Conservation (phyloP, 768 basidiomycete species). For the Leccinellum rugosiceps region DNA sequence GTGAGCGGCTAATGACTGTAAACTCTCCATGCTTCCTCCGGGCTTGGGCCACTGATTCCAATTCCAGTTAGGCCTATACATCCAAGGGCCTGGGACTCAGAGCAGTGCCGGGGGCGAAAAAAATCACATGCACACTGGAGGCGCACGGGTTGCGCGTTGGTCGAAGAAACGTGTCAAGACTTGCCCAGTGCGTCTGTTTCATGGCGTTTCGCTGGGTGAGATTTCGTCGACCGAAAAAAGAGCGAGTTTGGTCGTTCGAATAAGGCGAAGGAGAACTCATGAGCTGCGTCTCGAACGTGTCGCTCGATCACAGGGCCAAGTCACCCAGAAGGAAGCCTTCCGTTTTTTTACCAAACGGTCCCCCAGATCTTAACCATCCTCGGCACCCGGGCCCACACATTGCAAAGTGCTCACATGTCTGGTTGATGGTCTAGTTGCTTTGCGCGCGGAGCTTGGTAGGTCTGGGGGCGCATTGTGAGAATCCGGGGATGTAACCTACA, state of each 20-base stretch:
- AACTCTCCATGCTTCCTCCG: background rate
- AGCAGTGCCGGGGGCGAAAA: conserved; percentile 1
- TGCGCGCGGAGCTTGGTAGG: background rate
- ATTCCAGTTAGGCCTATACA: background rate
- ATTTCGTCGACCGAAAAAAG: background rate
- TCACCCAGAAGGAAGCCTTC: background rate
- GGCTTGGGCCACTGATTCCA: background rate
- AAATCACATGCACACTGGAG: conserved; percentile 3
- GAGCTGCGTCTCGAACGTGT: conserved; percentile 2
- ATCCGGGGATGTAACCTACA: background rate
- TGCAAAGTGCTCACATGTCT: conserved; percentile 4
- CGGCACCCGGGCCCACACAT: conserved; percentile 15
- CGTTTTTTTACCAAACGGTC: conserved; percentile 1
- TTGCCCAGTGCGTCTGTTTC: background rate
- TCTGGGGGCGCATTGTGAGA: conserved; percentile 20
- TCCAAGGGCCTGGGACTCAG: background rate
- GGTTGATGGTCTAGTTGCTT: conserved; percentile 6
- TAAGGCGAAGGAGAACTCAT: background rate
- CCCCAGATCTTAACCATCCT: conserved; percentile 2
- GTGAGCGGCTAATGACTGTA: background rate
- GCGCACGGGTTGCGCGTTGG: background rate
- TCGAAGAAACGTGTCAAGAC: background rate
- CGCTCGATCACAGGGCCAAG: conserved; percentile 1
- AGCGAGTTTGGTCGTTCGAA: background rate
- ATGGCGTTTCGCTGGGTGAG: background rate